These are phyloP conservation scores for Sclerotinia spermophila DNA, from an alignment of 2,329 filamentous ascomycete species.

Conservation along the genomic window DNA sequence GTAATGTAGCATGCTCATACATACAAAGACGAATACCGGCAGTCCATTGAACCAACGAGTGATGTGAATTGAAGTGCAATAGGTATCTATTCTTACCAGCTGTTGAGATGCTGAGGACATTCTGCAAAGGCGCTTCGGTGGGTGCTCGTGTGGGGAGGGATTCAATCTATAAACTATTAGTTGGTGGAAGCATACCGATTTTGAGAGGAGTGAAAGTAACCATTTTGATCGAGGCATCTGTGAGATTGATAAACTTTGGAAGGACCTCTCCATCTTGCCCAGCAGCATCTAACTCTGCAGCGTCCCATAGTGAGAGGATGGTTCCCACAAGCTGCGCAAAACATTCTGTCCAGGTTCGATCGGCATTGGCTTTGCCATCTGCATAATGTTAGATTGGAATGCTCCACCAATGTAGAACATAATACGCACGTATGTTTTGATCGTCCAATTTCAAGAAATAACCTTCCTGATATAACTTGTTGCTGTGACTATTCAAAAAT, in stretches of 20 bases:
- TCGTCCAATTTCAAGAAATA: slow-evolving; percentile 98
- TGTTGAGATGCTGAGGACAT: slow-evolving; percentile 93
- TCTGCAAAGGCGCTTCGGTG: slow-evolving; percentile 78
- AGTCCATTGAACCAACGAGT: slow-evolving; percentile 93
- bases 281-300: slow-evolving; percentile 81
- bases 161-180: slow-evolving; percentile 61
- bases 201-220: slow-evolving; percentile 47
- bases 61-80: slow-evolving; percentile 91
- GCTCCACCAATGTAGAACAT: slow-evolving; percentile 15
- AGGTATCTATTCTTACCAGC: slow-evolving; percentile 94
- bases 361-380: slow-evolving; percentile 83
- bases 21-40: slow-evolving; percentile 89
- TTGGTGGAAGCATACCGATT: slow-evolving; percentile 21
- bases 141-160: slow-evolving; percentile 79
- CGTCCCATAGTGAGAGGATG: slow-evolving; percentile 93
- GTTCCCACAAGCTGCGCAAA: slow-evolving; percentile 96
- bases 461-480: slow-evolving; percentile 96
- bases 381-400: slow-evolving; percentile 36
- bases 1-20: slow-evolving; percentile 87
- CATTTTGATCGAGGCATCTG: slow-evolving; percentile 98
- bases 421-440: slow-evolving; percentile 75
- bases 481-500: slow-evolving; percentile 89
- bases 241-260: slow-evolving; percentile 92
- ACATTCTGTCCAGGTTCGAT: slow-evolving; percentile 92
- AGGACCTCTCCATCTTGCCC: slow-evolving; percentile 81